Percentiles rank a stretch among this genome's conserved stretches.
phyloP scores from a whole-genome alignment of 2,329 filamentous ascomycete species.

The Penicillium sp. region DNA sequence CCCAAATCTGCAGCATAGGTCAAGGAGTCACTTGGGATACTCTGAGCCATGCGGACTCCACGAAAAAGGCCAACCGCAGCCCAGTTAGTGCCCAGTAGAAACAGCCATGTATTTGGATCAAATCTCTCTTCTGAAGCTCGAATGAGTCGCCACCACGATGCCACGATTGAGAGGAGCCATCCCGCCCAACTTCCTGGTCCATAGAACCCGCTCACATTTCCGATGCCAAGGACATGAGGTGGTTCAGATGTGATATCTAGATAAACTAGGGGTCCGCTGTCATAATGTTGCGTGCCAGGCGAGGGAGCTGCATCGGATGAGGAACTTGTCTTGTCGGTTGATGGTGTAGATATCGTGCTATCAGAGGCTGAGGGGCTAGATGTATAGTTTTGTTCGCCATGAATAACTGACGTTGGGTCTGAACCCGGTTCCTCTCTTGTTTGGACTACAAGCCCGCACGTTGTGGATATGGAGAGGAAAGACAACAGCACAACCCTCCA shows the following conservation, averaged over 20 bases:
- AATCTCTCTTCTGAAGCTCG: background rate
- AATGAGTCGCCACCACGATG: background rate
- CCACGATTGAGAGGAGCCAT: background rate
- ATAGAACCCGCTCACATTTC: background rate
- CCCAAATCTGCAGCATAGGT: background rate
- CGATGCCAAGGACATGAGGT: background rate
- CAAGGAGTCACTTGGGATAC: background rate
- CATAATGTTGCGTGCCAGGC: background rate
- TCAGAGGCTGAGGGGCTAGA: background rate
- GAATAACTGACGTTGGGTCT: background rate
- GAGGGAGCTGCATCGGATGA: background rate
- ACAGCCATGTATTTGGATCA: background rate
- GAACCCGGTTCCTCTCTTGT: background rate
- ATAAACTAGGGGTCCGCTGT: background rate
- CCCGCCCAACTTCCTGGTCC: background rate
- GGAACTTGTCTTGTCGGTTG: background rate
- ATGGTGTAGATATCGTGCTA: background rate
- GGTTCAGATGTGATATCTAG: background rate
- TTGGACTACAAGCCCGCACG: background rate
- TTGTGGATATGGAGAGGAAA: background rate
- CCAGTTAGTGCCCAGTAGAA: background rate
- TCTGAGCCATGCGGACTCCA: background rate
- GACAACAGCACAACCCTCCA: background rate
- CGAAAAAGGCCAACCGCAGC: background rate
- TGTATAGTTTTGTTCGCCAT: background rate